Evolutionary conservation across 139 green algal genomes (phyloP), one percentile per base, ranked within the genome.

Genomic region (Coelastrella sp.): DNA sequence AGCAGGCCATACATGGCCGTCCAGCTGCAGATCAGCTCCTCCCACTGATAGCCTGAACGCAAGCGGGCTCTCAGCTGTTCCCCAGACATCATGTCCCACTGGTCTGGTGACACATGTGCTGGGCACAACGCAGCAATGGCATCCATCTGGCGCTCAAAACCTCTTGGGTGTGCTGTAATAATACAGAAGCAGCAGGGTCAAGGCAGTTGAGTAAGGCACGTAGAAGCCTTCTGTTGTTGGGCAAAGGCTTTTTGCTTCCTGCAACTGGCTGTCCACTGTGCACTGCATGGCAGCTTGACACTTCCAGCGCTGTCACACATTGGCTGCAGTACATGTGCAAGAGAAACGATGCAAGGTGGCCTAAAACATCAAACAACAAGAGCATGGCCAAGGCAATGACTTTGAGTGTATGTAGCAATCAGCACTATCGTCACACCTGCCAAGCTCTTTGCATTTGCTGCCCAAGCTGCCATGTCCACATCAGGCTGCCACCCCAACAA

Each of bases 11-110:
- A 90, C 85, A 95, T 78, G 9, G 91, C 90, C 9, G 88, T 87
- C 94, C 94, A 96, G 66, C 78, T 92, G 88, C 90, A 91, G 63
- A 95, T 49, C 87, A 93, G 83, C 85, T 96, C 94, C 85, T 95
- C 94, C 93, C 93, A 95, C 12, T 57, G 66, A 59, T 90, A 89
- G 8, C 91, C 91, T 7, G 65, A 58, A 4, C 85, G 63, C 17
- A 25, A 22, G 20, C 35, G 59, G 19, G 49, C 72, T 17, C 74
- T 58, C 88, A 89, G 74, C 78, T 25, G 72, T 86, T 95, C 89
- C 70, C 92, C 81, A 0, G 91, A 65, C 78, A 93, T 56, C 17
- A 85, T 58, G n/a, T 92, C 89, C 94, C 94, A 96, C 14, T 84
- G 20, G 5, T 4, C 12, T 0, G 49, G 68, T 0, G 59, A 22